These are phyloP conservation scores for Metarhizium robertsii DNA, from an alignment of 2,329 filamentous ascomycete species.

Conservation along the genomic window DNA sequence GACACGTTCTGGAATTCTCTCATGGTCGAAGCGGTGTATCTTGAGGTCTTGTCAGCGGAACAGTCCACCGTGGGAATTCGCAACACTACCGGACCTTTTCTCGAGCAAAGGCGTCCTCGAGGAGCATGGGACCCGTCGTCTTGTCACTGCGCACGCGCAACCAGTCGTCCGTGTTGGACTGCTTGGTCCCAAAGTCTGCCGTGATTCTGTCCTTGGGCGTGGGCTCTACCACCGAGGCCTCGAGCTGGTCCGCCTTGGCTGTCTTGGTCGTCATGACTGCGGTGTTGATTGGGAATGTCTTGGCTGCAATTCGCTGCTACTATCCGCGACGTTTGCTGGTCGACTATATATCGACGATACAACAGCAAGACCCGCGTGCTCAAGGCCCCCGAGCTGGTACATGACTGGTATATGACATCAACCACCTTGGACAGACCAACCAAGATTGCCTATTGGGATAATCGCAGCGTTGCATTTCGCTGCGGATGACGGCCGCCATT, in stretches of 20 bases:
- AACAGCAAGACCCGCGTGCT: too few relatives aligned
- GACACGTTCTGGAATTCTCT: slow-evolving; percentile 44
- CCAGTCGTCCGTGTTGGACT: slow-evolving; percentile 70
- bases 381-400: too few relatives aligned
- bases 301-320: too few relatives aligned
- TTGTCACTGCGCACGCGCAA: slow-evolving; percentile 54
- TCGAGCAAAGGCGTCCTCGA: slow-evolving; percentile 53
- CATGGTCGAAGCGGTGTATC: slow-evolving; percentile 66
- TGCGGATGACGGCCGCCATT: too few relatives aligned
- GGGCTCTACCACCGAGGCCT: slow-evolving; percentile 48
- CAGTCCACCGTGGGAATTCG: background rate
- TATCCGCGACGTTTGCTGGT: too few relatives aligned
- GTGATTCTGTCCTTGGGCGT: slow-evolving; percentile 54
- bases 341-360: too few relatives aligned
- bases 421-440: too few relatives aligned
- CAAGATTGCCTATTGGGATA: too few relatives aligned
- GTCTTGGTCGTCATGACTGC: slow-evolving; percentile 24
- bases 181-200: slow-evolving; percentile 67
- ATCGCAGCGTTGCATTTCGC: slow-evolving; percentile 8
- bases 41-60: slow-evolving; percentile 18
- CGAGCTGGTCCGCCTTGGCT: slow-evolving; percentile 54
- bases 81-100: slow-evolving; percentile 51
- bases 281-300: too few relatives aligned
- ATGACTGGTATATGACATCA: too few relatives aligned
- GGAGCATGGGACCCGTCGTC: slow-evolving; percentile 53